A percentile compares a stretch with the other conserved stretches of the same genome.
Conservation (phyloP, 371 early-diverging fungal genomes). For the Mucor mucedo region DNA sequence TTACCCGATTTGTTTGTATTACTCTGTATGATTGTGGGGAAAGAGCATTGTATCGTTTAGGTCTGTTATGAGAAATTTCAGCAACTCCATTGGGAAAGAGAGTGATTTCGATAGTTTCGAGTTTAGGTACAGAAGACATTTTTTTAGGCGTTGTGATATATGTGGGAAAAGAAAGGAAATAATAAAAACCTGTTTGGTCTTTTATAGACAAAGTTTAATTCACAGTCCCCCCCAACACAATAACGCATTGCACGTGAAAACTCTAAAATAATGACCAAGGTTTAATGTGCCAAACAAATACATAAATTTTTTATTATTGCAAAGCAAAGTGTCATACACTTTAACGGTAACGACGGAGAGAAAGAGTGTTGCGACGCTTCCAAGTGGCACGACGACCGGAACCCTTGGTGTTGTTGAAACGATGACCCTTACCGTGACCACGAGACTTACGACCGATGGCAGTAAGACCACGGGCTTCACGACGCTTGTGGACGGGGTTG, state of each 20-base stretch:
- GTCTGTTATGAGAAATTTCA: constrained; percentile 73
- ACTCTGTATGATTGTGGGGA: constrained; percentile 63
- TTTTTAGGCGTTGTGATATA: constrained; percentile 5
- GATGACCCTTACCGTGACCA: constrained; percentile 98
- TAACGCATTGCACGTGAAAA: neutral
- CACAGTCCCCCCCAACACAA: neutral
- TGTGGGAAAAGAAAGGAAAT: neutral
- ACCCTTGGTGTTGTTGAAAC: constrained; percentile 98
- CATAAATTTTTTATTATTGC: constrained; percentile 12
- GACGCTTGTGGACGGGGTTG: constrained; percentile 97
- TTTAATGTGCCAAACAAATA: constrained; percentile 11
- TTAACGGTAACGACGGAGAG: constrained; percentile 86
- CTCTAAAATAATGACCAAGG: neutral
- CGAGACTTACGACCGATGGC: constrained; percentile 96
- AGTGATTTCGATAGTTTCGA: constrained; percentile 57
- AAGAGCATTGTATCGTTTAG: constrained; percentile 69
- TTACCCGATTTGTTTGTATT: constrained; percentile 2
- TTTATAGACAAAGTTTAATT: neutral
- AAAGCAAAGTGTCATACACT: constrained; percentile 16
- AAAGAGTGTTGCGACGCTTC: constrained; percentile 80
- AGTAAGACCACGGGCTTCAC: constrained; percentile 98
- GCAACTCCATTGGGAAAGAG: constrained; percentile 63
- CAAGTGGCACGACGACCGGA: constrained; percentile 87
- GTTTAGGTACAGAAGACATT: constrained; percentile 34
- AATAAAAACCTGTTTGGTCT: neutral